phyloP scores from a whole-genome alignment of 2,329 filamentous ascomycete species.

The Stagonosporopsis chrysanthemi region DNA sequence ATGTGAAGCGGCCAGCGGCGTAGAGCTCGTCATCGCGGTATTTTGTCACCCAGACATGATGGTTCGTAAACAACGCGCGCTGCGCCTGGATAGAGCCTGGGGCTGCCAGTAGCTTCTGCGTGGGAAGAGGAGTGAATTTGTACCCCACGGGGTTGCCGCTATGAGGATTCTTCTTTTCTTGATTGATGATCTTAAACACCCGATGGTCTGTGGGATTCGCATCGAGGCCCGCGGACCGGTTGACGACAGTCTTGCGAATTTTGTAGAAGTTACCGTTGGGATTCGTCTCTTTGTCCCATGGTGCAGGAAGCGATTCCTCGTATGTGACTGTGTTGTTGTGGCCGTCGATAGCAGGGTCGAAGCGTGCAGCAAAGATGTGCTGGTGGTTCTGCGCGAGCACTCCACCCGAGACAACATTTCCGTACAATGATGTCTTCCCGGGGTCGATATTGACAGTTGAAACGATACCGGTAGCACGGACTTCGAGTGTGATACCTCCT shows the following conservation, averaged over 20 bases:
- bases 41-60: constrained; percentile 63
- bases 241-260: constrained; percentile 58
- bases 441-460: constrained; percentile 67
- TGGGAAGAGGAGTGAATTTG: constrained; percentile 57
- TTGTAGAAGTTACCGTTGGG: constrained; percentile 69
- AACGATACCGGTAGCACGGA: constrained; percentile 71
- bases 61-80: constrained; percentile 58
- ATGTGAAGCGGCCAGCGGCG: constrained; percentile 58
- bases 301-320: constrained; percentile 61
- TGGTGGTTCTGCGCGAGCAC: constrained; percentile 74
- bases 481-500: constrained; percentile 67
- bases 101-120: constrained; percentile 59
- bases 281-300: constrained; percentile 62
- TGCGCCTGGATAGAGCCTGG: constrained; percentile 55
- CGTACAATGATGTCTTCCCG: constrained; percentile 62
- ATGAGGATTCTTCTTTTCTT: constrained; percentile 54
- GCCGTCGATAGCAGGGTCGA: constrained; percentile 70
- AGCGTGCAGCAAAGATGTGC: constrained; percentile 66
- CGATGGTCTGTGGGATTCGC: constrained; percentile 64
- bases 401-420: constrained; percentile 69
- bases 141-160: constrained; percentile 57
- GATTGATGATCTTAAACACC: constrained; percentile 63
- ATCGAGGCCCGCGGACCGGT: constrained; percentile 58
- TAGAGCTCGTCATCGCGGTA: constrained; percentile 61
- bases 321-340: constrained; percentile 62